phyloP scores from a whole-genome alignment of 192 early-diverging fungal species.

The Coemansia sp. region DNA sequence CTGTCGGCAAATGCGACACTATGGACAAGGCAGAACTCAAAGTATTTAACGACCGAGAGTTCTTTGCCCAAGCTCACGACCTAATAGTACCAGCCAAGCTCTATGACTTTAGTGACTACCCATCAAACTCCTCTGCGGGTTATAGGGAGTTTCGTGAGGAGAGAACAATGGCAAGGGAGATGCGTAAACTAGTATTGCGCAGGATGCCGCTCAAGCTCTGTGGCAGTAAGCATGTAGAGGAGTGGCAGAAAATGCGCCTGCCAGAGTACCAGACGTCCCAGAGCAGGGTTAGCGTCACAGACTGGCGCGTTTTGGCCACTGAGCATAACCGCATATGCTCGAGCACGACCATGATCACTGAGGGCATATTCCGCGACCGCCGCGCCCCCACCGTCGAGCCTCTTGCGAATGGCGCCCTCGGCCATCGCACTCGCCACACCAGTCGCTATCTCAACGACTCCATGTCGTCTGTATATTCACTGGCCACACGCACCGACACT shows the following conservation, averaged over 20 bases:
- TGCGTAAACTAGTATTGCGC: constrained; percentile 12
- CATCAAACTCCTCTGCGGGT: background rate
- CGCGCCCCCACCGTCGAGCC: background rate
- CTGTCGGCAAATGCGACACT: constrained; percentile 53
- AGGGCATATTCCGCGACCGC: constrained; percentile 38
- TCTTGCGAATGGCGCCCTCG: background rate
- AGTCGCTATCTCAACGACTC: background rate
- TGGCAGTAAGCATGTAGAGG: constrained; percentile 47
- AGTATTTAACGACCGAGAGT: constrained; percentile 26
- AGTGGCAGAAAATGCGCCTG: constrained; percentile 51
- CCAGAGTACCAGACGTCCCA: constrained; percentile 36
- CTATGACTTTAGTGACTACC: constrained; percentile 40
- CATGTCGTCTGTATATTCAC: constrained; percentile 19
- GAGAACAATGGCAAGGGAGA: constrained; percentile 1
- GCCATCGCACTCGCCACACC: background rate
- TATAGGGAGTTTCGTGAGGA: constrained; percentile 18
- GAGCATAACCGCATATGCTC: constrained; percentile 35
- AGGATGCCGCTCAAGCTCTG: constrained; percentile 35
- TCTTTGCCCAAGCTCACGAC: constrained; percentile 20
- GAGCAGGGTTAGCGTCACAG: constrained; percentile 28
- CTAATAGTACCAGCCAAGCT: constrained; percentile 28
- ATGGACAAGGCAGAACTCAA: constrained; percentile 36
- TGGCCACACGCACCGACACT: constrained; percentile 10
- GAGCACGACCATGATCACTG: constrained; percentile 22
- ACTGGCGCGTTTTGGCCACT: constrained; percentile 43